Evolutionary conservation across 2,329 filamentous ascomycete species (phyloP), one percentile per base, ranked within the genome.

Genomic region (Xylaria sp.): DNA sequence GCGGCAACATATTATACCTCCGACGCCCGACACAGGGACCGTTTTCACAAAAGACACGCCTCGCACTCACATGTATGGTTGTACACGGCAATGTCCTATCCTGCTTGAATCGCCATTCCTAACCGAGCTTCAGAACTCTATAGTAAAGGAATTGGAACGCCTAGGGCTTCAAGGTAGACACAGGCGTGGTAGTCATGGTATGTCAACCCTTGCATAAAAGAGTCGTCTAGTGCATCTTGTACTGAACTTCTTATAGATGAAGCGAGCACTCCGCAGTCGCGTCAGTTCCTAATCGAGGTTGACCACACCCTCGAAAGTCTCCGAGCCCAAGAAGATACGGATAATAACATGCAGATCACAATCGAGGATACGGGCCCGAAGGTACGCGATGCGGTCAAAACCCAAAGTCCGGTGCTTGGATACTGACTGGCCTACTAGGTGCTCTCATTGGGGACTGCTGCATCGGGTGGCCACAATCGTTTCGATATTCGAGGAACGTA

Each of bases 291-390:
- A 38, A 88, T 98, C 75, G 87, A 95, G 70, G 94, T 98, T 71
- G 90, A 96, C 51, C 82, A 87, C 21, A 97, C 94, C 0, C 84
- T 97, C 60, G 85, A 93, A 73, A 89, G 86, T 62, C 83, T 99
- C 46, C 83, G 92, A 65, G 87, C 87, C 38, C 90, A 94, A 69
- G 95, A 99, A 77, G 95, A 99, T 74, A 96, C 94, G 31, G 94
- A 99, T 78, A 83, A 87, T 60, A 97, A 99, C 77, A 92, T 92
- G 83, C 94, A 98, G 77, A 99, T 99, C 76, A 99, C 95, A 31
- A 96, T 98, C 71, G 95, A 98, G 74, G 95, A 99, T 78, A 86
- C 87, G 67, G 95, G 95, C 0, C 94, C 95, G 52, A 99, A 98
- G 84, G 91, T 74, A 66, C 43, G 69, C 53, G 2, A 52, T 38